phyloP scores from a whole-genome alignment of 169 alveolate species.

The Amoebophrya sp. region DNA sequence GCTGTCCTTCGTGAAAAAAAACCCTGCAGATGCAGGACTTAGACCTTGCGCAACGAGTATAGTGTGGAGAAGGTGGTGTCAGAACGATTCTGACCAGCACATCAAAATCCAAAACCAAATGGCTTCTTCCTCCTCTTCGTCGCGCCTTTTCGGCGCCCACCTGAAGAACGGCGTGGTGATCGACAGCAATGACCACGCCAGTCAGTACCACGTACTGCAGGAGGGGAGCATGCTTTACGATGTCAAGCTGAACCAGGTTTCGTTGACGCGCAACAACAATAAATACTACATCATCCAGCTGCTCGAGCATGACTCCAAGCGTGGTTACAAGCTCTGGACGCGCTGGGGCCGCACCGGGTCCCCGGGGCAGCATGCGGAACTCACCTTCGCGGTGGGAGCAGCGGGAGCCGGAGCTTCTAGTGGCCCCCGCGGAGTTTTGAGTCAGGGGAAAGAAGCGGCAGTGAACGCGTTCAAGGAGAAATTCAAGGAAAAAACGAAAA shows the following conservation, averaged over 20 bases:
- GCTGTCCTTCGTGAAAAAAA: too few relatives aligned
- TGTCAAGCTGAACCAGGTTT: not conserved
- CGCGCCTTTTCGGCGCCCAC: too few relatives aligned
- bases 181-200: not conserved
- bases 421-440: not conserved
- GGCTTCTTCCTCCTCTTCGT: too few relatives aligned
- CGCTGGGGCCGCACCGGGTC: not conserved
- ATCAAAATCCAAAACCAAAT: too few relatives aligned
- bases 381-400: too few relatives aligned
- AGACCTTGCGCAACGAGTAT: too few relatives aligned
- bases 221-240: not conserved
- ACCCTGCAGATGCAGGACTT: too few relatives aligned
- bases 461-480: not conserved
- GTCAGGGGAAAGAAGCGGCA: not conserved
- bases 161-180: not conserved
- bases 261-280: not conserved
- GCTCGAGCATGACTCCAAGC: not conserved
- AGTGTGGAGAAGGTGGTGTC: too few relatives aligned
- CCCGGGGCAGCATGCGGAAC: not conserved
- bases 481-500: not conserved
- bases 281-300: constrained; percentile 4
- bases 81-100: too few relatives aligned
- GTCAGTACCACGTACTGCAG: not conserved
- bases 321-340: not conserved
- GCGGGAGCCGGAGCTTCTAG: too few relatives aligned